These are phyloP conservation scores for Planoprotostelium fungivorum DNA, from an alignment of 78 protist species.

Conservation along the genomic window DNA sequence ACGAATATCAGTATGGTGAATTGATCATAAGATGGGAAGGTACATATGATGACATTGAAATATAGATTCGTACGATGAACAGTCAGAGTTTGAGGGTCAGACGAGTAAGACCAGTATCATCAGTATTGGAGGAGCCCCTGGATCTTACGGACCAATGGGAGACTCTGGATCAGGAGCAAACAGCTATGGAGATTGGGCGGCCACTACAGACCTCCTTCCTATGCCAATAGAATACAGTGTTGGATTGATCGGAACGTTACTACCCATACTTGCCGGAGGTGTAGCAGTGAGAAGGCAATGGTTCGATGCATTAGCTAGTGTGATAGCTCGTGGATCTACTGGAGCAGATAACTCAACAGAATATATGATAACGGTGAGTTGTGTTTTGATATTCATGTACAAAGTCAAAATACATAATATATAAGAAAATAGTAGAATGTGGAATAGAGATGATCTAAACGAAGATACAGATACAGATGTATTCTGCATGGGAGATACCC, in stretches of 20 bases:
- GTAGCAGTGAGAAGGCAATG: neutral
- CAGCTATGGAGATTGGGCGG: conserved; percentile 14
- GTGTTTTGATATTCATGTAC: too few species aligned
- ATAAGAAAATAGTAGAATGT: too few species aligned
- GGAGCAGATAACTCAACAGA: neutral
- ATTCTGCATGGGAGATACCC: too few species aligned
- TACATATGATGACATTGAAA: too few species aligned
- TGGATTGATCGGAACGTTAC: neutral
- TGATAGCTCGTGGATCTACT: neutral
- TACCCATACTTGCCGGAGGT: neutral
- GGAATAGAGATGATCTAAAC: too few species aligned
- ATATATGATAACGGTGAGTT: neutral
- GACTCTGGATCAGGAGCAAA: neutral
- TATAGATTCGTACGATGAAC: neutral
- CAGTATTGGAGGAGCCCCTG: neutral
- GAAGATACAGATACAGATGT: too few species aligned
- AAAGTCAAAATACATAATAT: too few species aligned
- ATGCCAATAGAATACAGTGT: conserved; percentile 10
- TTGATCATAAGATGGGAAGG: too few species aligned
- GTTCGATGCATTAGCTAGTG: neutral
- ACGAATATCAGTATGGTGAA: neutral
- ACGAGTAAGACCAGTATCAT: neutral
- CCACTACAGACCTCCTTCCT: conserved; percentile 10
- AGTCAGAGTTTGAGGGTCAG: neutral
- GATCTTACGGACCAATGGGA: neutral